Evolutionary conservation across 805 yeast genomes (phyloP).

Genomic region (Danielozyma ontarioensis): DNA sequence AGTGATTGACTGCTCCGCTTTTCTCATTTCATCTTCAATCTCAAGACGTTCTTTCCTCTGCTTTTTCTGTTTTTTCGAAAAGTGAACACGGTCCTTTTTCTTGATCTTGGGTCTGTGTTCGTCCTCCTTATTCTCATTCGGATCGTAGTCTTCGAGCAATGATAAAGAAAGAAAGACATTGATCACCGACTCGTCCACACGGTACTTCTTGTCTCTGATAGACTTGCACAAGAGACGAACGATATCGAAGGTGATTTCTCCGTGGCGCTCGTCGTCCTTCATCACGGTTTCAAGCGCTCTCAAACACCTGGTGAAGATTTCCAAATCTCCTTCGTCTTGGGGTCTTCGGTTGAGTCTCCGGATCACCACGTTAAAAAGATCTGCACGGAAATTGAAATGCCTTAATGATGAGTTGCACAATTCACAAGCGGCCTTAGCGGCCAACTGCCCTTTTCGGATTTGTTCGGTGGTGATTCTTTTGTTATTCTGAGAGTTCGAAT

Average conservation of each 20-base stretch:
- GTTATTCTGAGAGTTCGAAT: constrained; percentile 31
- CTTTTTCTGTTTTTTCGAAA: constrained; percentile 87
- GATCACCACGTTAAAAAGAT: constrained; percentile 60
- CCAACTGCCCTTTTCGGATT: constrained; percentile 47
- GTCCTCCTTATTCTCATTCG: constrained; percentile 45
- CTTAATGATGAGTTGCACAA: constrained; percentile 56
- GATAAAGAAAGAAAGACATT: constrained; percentile 66
- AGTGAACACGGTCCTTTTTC: constrained; percentile 86
- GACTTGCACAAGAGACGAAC: constrained; percentile 65
- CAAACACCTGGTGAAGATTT: constrained; percentile 54
- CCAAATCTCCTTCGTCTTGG: constrained; percentile 38
- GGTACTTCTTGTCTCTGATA: constrained; percentile 65
- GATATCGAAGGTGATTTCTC: constrained; percentile 73
- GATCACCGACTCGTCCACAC: constrained; percentile 79
- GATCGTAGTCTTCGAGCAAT: constrained; percentile 67
- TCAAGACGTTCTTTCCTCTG: constrained; percentile 78
- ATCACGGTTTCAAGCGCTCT: constrained; percentile 66
- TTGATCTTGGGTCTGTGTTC: constrained; percentile 45
- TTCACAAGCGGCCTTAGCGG: constrained; percentile 77
- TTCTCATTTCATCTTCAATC: constrained; percentile 84
- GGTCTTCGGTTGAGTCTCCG: constrained; percentile 66
- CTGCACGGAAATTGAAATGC: constrained; percentile 78
- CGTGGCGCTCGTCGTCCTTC: constrained; percentile 70
- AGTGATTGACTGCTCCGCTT: constrained; percentile 83
- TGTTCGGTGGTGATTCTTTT: constrained; percentile 27